A percentile compares a stretch with the other conserved stretches of the same genome.
phyloP scores from a whole-genome alignment of 306 rosid species.

The Casuarina equisetifolia region DNA sequence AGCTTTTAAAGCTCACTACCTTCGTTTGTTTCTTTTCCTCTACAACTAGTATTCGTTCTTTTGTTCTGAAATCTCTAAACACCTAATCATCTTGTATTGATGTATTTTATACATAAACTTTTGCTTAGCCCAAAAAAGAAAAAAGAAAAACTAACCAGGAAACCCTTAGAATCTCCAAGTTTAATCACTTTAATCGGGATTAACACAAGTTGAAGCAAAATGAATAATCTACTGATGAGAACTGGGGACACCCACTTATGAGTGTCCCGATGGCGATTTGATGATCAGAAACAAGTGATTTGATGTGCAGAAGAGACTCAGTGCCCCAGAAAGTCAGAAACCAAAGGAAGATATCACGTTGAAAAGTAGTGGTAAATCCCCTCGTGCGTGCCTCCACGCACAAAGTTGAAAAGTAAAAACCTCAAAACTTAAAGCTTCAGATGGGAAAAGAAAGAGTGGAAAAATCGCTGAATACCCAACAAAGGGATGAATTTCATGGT shows the following conservation, averaged over 20 bases:
- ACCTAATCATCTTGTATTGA: not conserved
- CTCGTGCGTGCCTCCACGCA: too few species aligned
- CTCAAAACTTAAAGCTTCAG: too few species aligned
- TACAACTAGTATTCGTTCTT: not conserved
- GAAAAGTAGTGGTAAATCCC: not conserved
- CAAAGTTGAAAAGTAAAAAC: too few species aligned
- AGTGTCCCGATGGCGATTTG: not conserved
- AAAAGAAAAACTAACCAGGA: too few species aligned
- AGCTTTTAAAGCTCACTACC: not conserved
- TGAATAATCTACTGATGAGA: too few species aligned
- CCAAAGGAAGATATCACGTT: not conserved
- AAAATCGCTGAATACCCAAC: constrained; percentile 27
- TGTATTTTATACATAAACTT: too few species aligned
- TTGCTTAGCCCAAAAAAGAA: too few species aligned
- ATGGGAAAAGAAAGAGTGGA: constrained; percentile 6
- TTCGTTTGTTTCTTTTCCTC: constrained; percentile 14
- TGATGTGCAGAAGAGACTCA: not conserved
- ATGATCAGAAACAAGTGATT: not conserved
- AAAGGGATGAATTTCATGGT: not conserved
- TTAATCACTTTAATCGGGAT: too few species aligned
- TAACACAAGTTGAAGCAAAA: too few species aligned
- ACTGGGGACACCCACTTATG: too few species aligned
- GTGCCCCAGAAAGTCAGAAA: not conserved
- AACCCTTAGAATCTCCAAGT: too few species aligned
- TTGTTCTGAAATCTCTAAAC: not conserved